phyloP scores from a whole-genome alignment of 2,329 filamentous ascomycete genomes.

The Emmonsiellopsis sp. region DNA sequence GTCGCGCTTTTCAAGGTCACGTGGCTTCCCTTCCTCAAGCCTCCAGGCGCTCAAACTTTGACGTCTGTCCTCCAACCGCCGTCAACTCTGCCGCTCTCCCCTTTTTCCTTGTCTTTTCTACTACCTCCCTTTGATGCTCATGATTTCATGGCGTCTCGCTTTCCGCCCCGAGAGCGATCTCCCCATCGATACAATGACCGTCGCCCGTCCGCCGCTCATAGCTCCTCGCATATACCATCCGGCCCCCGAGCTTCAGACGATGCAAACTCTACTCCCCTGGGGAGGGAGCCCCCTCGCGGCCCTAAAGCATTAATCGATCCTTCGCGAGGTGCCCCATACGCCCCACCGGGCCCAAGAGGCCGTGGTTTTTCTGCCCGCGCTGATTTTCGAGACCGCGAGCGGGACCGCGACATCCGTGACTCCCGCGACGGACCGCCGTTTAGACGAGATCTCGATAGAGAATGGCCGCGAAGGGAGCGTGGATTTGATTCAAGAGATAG shows the following conservation, averaged over 20 bases:
- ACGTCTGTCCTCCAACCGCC: neutral
- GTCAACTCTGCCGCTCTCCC: neutral
- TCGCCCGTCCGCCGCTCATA: constrained; percentile 55
- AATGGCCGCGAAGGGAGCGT: constrained; percentile 39
- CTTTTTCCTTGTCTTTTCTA: neutral
- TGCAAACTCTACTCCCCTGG: constrained; percentile 45
- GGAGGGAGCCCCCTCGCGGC: constrained; percentile 67
- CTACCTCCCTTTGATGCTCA: constrained; percentile 10
- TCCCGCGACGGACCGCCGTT: constrained; percentile 25
- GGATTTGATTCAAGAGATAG: constrained; percentile 36
- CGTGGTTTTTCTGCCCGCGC: constrained; percentile 50
- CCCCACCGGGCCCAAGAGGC: constrained; percentile 41
- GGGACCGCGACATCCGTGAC: constrained; percentile 24
- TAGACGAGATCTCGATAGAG: constrained; percentile 33
- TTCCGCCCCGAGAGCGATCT: constrained; percentile 58
- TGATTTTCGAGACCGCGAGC: constrained; percentile 48
- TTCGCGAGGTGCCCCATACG: constrained; percentile 41
- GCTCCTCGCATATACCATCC: constrained; percentile 44
- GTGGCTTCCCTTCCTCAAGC: neutral
- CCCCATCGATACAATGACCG: constrained; percentile 63
- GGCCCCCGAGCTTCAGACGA: constrained; percentile 46
- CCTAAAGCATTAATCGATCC: constrained; percentile 66
- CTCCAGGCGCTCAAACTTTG: neutral
- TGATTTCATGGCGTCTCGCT: constrained; percentile 47
- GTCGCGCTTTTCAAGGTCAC: neutral